Base-by-base conservation (phyloP, 2,329 filamentous ascomycete species). In the Cadophora luteo-olivacea region DNA sequence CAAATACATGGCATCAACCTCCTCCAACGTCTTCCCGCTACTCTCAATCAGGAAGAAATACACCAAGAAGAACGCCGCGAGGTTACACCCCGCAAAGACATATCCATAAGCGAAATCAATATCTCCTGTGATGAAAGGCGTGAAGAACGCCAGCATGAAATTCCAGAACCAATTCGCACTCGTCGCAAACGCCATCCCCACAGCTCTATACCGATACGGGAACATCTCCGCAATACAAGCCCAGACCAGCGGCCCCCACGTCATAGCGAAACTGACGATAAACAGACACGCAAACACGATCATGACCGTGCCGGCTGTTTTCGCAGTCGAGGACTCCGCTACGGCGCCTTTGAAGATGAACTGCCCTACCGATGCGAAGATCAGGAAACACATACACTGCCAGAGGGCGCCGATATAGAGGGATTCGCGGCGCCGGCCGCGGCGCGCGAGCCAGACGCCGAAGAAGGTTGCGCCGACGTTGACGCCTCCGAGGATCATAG, bases 21-120 rank as follows among this genome's bases (percentile, higher is more conserved):
- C 73, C 57, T 75, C 73, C 4, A 75, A 57, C 11, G 73, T 74
- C 38, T 67, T 68, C 1, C 69, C 69, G 0, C 64, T 88, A 85
- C 76, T 89, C 77, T 94, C 91, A 67, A 91, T 87, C 61, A 94
- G 86, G 78, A 93, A 93, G 80, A 94, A 92, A 82, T 91, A 94
- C 36, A 94, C 90, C 14, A 93, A 79, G 0, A 88, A 71, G 0
- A 87, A 86, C 0, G 86, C 91, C 0, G 86, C 82, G 22, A 92
- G 81, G 73, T 92, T 91, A 76, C 90, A 93, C 0, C 84, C 89
- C 0, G 91, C 91, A 78, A 94, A 94, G 36, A 94, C 88, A 71
- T 93, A 92, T 1, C 92, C 92, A 74, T 75, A 77, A 1, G 84
- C 84, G 79, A 91, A 94, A 72, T 91, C 86, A 65, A 94, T 94